A percentile compares a stretch with the other conserved stretches of the same genome.
Conservation (phyloP, 179 eudicot species). For the Kewa caespitosa region DNA sequence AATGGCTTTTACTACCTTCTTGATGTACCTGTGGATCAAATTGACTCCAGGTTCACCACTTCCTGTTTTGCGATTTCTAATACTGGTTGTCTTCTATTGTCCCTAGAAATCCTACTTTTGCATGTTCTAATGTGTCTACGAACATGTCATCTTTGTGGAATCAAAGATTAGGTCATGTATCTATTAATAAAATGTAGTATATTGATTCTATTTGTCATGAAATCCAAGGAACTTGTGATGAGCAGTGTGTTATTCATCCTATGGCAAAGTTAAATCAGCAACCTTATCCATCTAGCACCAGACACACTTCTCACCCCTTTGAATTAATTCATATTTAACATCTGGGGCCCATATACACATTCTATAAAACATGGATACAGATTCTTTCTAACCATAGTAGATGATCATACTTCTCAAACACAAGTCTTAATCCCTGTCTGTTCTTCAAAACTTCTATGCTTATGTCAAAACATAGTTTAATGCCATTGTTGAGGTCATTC, state of each 20-base stretch:
- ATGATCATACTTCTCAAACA: background rate
- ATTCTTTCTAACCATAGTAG: conserved; percentile 4
- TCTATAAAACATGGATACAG: background rate
- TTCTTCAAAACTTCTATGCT: background rate
- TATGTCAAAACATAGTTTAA: background rate
- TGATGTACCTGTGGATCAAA: background rate
- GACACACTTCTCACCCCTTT: background rate
- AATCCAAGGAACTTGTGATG: too few species aligned
- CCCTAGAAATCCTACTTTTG: background rate
- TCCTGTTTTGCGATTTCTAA: background rate
- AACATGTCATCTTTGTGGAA: background rate
- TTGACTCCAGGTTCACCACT: background rate
- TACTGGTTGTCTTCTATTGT: background rate
- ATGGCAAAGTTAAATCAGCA: background rate
- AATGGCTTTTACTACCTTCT: too few species aligned
- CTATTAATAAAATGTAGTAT: background rate
- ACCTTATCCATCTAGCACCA: background rate
- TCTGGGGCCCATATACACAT: background rate
- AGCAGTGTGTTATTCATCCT: background rate
- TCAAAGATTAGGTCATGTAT: background rate
- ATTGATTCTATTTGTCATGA: background rate
- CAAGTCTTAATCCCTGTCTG: background rate
- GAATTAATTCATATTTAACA: background rate
- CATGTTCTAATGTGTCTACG: background rate
- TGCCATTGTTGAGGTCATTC: background rate